phyloP scores from a whole-genome alignment of 176 grass and related monocot genomes.

The Melocanna baccifera region DNA sequence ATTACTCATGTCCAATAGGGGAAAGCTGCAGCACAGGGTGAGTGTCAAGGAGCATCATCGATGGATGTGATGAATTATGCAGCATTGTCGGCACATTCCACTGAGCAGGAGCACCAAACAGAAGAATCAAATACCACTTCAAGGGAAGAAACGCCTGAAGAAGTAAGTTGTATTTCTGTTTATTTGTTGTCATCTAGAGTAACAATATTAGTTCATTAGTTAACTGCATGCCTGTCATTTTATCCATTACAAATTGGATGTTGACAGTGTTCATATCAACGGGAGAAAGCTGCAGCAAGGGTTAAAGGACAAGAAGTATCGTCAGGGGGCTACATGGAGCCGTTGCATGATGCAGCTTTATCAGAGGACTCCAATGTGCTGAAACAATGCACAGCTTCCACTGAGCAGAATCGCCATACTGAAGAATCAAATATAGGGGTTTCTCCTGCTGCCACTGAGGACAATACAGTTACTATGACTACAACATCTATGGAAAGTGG shows the following conservation, averaged over 20 bases:
- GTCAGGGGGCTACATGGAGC: not conserved
- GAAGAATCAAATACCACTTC: slow-evolving; percentile 4
- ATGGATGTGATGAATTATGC: not conserved
- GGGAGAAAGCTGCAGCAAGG: not conserved
- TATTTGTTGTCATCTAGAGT: not conserved
- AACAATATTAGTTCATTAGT: not conserved
- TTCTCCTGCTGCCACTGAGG: not conserved
- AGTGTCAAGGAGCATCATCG: not conserved
- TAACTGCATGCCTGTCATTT: not conserved
- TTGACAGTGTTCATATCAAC: not conserved
- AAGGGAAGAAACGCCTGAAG: not conserved
- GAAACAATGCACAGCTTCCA: not conserved
- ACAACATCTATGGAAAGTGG: not conserved
- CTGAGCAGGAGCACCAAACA: not conserved
- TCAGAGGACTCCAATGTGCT: not conserved
- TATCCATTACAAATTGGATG: not conserved
- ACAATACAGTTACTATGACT: not conserved
- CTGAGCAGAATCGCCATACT: not conserved
- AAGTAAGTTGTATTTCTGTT: slow-evolving; percentile 6
- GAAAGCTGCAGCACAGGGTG: not conserved
- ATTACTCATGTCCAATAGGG: slow-evolving; percentile 4
- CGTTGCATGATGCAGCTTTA: not conserved
- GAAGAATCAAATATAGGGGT: not conserved
- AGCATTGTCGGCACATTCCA: not conserved
- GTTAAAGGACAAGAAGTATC: not conserved